Percentiles rank a stretch among this genome's conserved stretches.
Conservation (phyloP, 495 filamentous ascomycete genomes). For the Hypoxylon rickii region DNA sequence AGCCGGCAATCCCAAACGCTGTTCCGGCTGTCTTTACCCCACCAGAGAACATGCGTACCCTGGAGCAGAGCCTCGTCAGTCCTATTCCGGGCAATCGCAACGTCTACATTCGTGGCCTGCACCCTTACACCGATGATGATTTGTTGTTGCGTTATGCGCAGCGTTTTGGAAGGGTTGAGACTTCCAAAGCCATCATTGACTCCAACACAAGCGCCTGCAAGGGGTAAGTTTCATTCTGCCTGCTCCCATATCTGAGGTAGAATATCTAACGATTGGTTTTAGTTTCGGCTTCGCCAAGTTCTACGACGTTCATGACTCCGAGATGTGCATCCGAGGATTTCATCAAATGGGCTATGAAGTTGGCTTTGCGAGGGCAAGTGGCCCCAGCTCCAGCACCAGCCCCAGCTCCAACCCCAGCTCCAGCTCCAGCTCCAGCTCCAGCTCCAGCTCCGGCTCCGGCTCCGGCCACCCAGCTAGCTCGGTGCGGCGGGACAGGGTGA, state of each 20-base stretch:
- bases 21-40: slow-evolving; percentile 83
- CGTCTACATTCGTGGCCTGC: slow-evolving; percentile 95
- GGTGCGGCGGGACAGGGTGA: too few relatives aligned
- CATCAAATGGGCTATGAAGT: slow-evolving; percentile 93
- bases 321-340: slow-evolving; percentile 96
- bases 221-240: slow-evolving; percentile 63
- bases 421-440: too few relatives aligned
- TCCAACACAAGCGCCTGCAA: slow-evolving; percentile 89
- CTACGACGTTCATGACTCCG: slow-evolving; percentile 81
- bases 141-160: slow-evolving; percentile 79
- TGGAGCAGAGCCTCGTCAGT: slow-evolving; percentile 91
- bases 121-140: slow-evolving; percentile 92
- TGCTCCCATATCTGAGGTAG: neutral
- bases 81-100: slow-evolving; percentile 83
- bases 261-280: slow-evolving; percentile 25
- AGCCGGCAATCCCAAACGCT: slow-evolving; percentile 83
- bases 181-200: slow-evolving; percentile 97
- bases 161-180: slow-evolving; percentile 88
- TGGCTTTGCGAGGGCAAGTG: slow-evolving; percentile 82
- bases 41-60: slow-evolving; percentile 73
- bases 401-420: too few relatives aligned
- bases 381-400: neutral
- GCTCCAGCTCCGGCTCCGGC: too few relatives aligned
- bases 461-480: too few relatives aligned
- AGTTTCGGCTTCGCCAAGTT: slow-evolving; percentile 98